phyloP scores from a whole-genome alignment of 2,329 filamentous ascomycete genomes.

The Apiospora malaysiana region DNA sequence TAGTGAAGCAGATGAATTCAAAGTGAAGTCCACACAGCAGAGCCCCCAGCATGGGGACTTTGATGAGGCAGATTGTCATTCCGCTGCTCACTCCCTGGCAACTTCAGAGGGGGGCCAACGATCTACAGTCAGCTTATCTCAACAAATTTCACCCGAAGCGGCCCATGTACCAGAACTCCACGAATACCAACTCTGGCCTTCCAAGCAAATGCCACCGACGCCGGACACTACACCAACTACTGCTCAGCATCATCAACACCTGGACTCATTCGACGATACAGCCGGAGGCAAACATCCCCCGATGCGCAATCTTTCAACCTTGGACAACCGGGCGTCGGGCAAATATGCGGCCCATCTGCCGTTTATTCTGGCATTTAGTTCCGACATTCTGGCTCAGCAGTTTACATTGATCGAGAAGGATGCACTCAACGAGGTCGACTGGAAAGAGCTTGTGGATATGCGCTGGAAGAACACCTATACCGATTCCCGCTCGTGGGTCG shows the following conservation, averaged over 20 bases:
- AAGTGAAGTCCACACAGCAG: constrained; percentile 26
- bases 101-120: constrained; percentile 7
- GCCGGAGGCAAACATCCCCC: constrained; percentile 42
- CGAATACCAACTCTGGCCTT: constrained; percentile 49
- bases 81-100: neutral
- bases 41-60: neutral
- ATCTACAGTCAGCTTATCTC: constrained; percentile 33
- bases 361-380: constrained; percentile 82
- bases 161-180: constrained; percentile 45
- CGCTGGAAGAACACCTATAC: constrained; percentile 76
- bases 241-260: constrained; percentile 42
- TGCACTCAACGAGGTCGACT: constrained; percentile 84
- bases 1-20: constrained; percentile 42
- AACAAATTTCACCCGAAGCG: constrained; percentile 49
- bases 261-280: constrained; percentile 40
- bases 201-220: constrained; percentile 55
- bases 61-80: neutral
- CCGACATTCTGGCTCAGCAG: constrained; percentile 78
- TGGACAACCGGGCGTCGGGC: constrained; percentile 30
- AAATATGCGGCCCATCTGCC: constrained; percentile 69
- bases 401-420: constrained; percentile 88
- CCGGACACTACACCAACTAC: constrained; percentile 56
- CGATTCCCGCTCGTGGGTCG: constrained; percentile 78
- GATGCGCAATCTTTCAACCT: constrained; percentile 42
- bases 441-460: constrained; percentile 86